Conservation (phyloP, 805 yeast species). For the Naumovozyma castellii region DNA sequence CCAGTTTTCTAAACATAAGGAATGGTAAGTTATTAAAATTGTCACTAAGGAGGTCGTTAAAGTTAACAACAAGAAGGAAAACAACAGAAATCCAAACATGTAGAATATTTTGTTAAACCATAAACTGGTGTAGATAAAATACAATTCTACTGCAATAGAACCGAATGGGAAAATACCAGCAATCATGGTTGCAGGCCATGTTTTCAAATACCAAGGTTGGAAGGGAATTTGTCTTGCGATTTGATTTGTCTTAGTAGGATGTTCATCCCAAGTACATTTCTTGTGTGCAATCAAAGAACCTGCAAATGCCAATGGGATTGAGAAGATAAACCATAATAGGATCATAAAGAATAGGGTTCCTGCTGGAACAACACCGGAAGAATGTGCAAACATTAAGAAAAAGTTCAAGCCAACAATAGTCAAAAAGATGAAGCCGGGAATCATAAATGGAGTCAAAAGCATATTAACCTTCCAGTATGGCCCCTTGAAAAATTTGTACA, state of each 20-base stretch:
- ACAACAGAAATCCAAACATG: conserved; percentile 94
- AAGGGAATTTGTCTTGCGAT: conserved; percentile 93
- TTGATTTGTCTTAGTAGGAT: conserved; percentile 86
- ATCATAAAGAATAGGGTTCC: conserved; percentile 81
- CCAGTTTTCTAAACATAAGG: conserved; percentile 84
- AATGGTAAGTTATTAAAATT: conserved; percentile 68
- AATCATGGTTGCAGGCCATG: conserved; percentile 55
- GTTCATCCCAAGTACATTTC: conserved; percentile 41
- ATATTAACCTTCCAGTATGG: conserved; percentile 82
- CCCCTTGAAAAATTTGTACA: conserved; percentile 87
- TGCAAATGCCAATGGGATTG: conserved; percentile 72
- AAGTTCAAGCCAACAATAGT: conserved; percentile 66
- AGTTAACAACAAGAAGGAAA: conserved; percentile 76
- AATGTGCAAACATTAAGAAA: conserved; percentile 63
- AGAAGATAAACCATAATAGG: conserved; percentile 73
- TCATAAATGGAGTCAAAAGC: conserved; percentile 69
- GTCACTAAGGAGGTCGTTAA: conserved; percentile 75
- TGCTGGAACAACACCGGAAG: conserved; percentile 91
- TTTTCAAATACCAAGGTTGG: conserved; percentile 75
- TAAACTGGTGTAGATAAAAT: conserved; percentile 78
- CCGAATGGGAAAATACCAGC: conserved; percentile 94
- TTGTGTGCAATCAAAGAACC: conserved; percentile 79
- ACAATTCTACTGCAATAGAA: conserved; percentile 88
- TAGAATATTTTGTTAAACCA: conserved; percentile 92
- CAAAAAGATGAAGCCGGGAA: conserved; percentile 69